These are phyloP conservation scores for Colletotrichum noveboracense DNA, from an alignment of 2,329 filamentous ascomycete species.

Conservation along the genomic window DNA sequence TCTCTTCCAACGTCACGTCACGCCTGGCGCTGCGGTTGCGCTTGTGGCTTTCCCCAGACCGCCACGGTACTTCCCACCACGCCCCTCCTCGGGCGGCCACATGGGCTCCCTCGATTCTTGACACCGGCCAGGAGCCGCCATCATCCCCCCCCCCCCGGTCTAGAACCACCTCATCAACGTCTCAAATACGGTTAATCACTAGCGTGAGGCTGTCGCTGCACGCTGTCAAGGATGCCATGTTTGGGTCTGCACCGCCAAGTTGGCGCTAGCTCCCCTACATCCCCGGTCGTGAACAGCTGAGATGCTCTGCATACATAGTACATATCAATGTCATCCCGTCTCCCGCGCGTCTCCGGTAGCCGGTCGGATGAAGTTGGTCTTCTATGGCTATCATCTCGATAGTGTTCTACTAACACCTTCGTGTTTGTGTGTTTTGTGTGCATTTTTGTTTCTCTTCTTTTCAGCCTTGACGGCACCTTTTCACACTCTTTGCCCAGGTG, in stretches of 20 bases:
- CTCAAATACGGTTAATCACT: conserved; percentile 8
- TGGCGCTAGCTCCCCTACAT: not conserved
- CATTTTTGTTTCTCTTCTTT: not conserved
- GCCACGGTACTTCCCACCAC: not conserved
- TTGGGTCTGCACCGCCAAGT: conserved; percentile 3
- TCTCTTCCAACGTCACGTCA: not conserved
- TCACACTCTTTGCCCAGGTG: conserved; percentile 1
- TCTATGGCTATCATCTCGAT: not conserved
- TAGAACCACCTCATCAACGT: not conserved
- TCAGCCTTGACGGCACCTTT: conserved; percentile 4
- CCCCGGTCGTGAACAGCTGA: not conserved
- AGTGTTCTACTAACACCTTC: not conserved
- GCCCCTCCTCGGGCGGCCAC: not conserved
- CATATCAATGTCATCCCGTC: conserved; percentile 4
- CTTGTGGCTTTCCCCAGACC: not conserved
- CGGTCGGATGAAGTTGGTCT: not conserved
- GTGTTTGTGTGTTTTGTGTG: not conserved
- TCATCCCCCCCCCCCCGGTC: not conserved
- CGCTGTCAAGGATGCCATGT: not conserved
- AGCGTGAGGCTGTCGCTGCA: not conserved
- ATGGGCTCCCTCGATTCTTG: not conserved
- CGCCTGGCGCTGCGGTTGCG: not conserved
- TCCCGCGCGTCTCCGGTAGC: not conserved
- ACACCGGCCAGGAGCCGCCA: not conserved
- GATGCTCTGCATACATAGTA: not conserved